Evolutionary conservation across 495 filamentous ascomycete species (phyloP).

Genomic region (Trichoderma virens): DNA sequence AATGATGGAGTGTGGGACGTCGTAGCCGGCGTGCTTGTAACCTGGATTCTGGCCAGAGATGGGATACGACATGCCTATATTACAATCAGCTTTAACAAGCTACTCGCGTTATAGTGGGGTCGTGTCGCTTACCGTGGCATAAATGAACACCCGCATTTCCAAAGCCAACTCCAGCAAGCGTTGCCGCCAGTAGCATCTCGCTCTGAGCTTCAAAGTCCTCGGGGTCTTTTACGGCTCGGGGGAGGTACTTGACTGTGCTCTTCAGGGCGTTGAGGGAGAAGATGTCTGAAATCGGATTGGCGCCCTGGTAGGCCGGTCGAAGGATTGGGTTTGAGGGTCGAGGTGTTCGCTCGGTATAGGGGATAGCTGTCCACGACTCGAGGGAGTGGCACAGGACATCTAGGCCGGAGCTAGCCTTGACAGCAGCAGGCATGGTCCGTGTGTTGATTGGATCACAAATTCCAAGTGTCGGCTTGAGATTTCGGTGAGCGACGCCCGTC

Average conservation of each 20-base stretch:
- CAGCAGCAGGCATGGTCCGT: conserved; percentile 86
- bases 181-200: conserved; percentile 92
- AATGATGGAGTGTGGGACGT: conserved; percentile 67
- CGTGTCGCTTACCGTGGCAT: conserved; percentile 59
- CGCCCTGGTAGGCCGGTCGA: conserved; percentile 90
- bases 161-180: conserved; percentile 90
- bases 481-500: conserved; percentile 90
- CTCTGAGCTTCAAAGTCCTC: conserved; percentile 86
- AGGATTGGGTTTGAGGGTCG: conserved; percentile 84
- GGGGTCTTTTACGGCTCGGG: conserved; percentile 73
- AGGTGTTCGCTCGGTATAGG: conserved; percentile 75
- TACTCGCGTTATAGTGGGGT: no score
- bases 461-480: conserved; percentile 89
- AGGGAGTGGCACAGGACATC: conserved; percentile 92
- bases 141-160: conserved; percentile 96
- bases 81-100: neutral
- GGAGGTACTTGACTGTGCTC: conserved; percentile 81
- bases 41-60: conserved; percentile 86
- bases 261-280: conserved; percentile 80
- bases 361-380: conserved; percentile 95
- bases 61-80: conserved; percentile 78
- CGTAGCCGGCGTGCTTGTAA: conserved; percentile 80
- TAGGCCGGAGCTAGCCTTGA: conserved; percentile 79
- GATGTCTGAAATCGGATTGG: conserved; percentile 94
- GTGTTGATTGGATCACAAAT: conserved; percentile 97